Evolutionary conservation across 805 yeast species (phyloP), one percentile per base, ranked within the genome.

Genomic region (Clavispora santaluciae): DNA sequence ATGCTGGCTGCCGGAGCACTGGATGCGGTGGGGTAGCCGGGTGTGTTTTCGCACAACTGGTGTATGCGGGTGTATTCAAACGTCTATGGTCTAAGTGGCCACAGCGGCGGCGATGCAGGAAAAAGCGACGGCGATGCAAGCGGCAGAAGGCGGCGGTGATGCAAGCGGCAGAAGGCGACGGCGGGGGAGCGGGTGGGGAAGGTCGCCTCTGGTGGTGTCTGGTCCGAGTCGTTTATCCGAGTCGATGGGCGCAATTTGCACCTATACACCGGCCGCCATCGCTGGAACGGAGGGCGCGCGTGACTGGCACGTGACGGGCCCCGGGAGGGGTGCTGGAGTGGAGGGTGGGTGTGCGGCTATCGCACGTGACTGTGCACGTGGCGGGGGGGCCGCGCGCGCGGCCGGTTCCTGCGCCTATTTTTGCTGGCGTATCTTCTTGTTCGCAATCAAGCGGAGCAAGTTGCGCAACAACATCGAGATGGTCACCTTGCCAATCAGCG

Each of bases 401-500:
- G 3, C 26, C 26, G 13, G 6, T 30, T 28, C 12, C 5, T 28
- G 17, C 17, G n/a, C 8, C 34, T 29, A n/a, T 13, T 33, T 43
- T 30, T 40, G 24, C 17, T 45, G 39, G 25, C 68, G 53, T 26
- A 56, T 54, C 38, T 51, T 36, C 45, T 74, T 76, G 68, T 93
- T 90, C 37, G 83, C 81, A 49, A 85, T 78, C 49, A 93, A 70
- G 51, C 99, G 77, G 43, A 93, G 64, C 64, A 93, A 70, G 61
- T 93, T 93, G 61, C 99, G 79, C 63, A 93, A 68, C 31, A 93
- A 68, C 97, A 93, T 93, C 44, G 95, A 79, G 46, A 93, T 90
- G 28, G 99, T 93, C 24, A 93, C 98, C 63, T 93, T 93, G 13
- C 99, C 99, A 22, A 89, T 87, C 57, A 88, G 83, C 13, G 99